Percentiles rank a stretch among this genome's conserved stretches.
Evolutionary conservation across 2,329 filamentous ascomycete species (phyloP).

Genomic region (Verticillium nubilum): DNA sequence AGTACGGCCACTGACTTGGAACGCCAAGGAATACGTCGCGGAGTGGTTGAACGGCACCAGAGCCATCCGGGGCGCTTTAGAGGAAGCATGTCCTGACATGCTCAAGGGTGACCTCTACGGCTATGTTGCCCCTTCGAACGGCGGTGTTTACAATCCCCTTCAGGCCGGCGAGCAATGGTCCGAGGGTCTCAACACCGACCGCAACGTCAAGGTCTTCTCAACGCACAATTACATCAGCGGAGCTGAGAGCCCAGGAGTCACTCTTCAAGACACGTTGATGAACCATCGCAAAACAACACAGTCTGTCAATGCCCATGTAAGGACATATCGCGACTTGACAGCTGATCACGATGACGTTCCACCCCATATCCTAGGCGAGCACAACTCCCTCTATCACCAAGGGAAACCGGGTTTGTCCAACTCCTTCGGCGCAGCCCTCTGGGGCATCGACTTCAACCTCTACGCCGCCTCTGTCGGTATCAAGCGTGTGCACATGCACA

Average conservation of each 20-base stretch:
- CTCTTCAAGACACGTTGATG: slow-evolving; percentile 56
- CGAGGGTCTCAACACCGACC: slow-evolving; percentile 44
- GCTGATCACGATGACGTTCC: slow-evolving; percentile 37
- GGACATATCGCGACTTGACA: slow-evolving; percentile 36
- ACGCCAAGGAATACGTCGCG: slow-evolving; percentile 46
- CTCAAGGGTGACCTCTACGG: slow-evolving; percentile 32
- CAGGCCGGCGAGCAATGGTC: slow-evolving; percentile 44
- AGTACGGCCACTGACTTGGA: slow-evolving; percentile 46
- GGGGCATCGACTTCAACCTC: slow-evolving; percentile 58
- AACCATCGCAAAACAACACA: slow-evolving; percentile 51
- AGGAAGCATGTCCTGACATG: slow-evolving; percentile 45
- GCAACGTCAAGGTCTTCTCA: slow-evolving; percentile 46
- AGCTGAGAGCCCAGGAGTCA: slow-evolving; percentile 53
- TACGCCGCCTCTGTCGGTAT: slow-evolving; percentile 51
- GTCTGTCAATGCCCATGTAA: slow-evolving; percentile 42
- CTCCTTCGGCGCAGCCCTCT: slow-evolving; percentile 60
- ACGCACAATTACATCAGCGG: slow-evolving; percentile 62
- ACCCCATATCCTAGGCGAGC: slow-evolving; percentile 54
- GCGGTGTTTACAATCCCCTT: slow-evolving; percentile 43
- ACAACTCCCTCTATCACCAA: slow-evolving; percentile 58
- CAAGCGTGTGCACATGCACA: slow-evolving; percentile 56
- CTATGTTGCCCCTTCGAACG: slow-evolving; percentile 53
- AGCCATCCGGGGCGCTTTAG: slow-evolving; percentile 38
- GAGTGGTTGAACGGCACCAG: slow-evolving; percentile 54
- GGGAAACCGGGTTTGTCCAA: slow-evolving; percentile 57